Percentiles rank a stretch among this genome's conserved stretches.
These are phyloP conservation scores for Eimeria maxima DNA, from an alignment of 169 alveolate species.

Conservation along the genomic window DNA sequence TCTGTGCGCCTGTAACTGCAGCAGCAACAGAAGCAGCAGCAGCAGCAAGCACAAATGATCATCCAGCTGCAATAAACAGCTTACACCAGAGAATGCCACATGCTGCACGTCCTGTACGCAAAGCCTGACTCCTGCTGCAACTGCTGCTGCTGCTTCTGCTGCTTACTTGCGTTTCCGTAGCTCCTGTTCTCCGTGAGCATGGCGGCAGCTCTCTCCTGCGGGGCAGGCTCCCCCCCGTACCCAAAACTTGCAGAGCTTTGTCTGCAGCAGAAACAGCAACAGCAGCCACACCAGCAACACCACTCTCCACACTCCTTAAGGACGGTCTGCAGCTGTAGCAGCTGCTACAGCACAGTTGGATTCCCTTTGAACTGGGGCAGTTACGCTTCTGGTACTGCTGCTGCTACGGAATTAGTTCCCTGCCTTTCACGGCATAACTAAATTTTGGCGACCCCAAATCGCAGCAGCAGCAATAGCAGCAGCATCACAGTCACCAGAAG, in stretches of 20 bases:
- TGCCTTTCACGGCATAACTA: neutral
- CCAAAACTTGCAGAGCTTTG: conserved; percentile 83
- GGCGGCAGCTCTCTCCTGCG: conserved; percentile 82
- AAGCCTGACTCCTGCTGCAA: neutral
- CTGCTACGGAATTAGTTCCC: neutral
- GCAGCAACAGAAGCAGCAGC: conserved; percentile 35
- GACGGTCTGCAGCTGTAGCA: neutral
- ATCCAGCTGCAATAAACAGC: neutral
- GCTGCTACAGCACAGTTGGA: neutral
- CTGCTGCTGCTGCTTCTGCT: conserved; percentile 27
- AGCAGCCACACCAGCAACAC: conserved; percentile 34
- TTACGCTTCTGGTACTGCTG: neutral
- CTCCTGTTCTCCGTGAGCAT: conserved; percentile 83
- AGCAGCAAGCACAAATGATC: conserved; percentile 8
- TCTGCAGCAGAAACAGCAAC: conserved; percentile 70
- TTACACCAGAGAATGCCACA: neutral
- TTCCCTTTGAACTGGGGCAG: too few relatives aligned
- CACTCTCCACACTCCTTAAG: neutral
- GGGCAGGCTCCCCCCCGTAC: conserved; percentile 77
- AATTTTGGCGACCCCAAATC: too few relatives aligned
- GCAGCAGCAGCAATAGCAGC: neutral
- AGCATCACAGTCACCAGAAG: too few relatives aligned
- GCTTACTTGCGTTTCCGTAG: conserved; percentile 78
- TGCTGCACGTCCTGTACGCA: neutral
- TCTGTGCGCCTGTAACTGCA: conserved; percentile 78